Base-by-base conservation (phyloP, 1,284 basidiomycete species). In the Puccinia polysora region DNA sequence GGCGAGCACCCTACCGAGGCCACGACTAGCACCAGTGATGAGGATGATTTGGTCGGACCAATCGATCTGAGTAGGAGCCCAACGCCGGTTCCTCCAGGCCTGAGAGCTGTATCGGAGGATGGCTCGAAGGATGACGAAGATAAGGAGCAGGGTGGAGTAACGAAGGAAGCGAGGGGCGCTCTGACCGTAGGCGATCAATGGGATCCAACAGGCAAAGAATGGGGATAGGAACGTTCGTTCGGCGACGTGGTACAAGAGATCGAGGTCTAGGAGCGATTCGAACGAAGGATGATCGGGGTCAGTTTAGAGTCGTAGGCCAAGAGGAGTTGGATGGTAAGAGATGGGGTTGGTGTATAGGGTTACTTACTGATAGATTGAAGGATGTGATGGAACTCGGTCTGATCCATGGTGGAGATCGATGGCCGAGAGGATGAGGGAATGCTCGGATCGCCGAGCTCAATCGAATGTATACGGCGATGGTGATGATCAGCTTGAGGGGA, bases 151-250 rank as follows among this genome's bases (percentile, higher is more conserved):
- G 23, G 40, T 36, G 4, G 67, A 59, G 23, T 18, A 47, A 4
- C 60, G 18, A 20, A 55, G 45, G n/a, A 53, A 67, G 12, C 20
- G 4, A 18, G 23, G 23, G 6, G 50, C 23, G 23, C 38, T 56
- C 28, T 56, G 50, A 25, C 64, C 49, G 2, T 25, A 5, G 1
- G 67, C 67, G 8, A 69, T 60, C 20, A 69, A 20, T 10, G 67
- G 67, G 4, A 69, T 60, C 67, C 67, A 69, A 20, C 55, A 43
- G 0, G 67, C 18, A 34, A 69, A 69, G 25, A 68, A 56, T 4
- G 65, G 65, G 1, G 65, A 68, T 6, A 68, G 38, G 25, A 68
- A 68, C 2, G 65, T 68, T 30, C 53, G 34, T 20, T 68, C 53
- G 25, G 23, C 12, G 4, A 58, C 53, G 30, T 23, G 10, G 14